phyloP scores from a whole-genome alignment of 2,329 filamentous ascomycete genomes.

The Aspergillus sp. region DNA sequence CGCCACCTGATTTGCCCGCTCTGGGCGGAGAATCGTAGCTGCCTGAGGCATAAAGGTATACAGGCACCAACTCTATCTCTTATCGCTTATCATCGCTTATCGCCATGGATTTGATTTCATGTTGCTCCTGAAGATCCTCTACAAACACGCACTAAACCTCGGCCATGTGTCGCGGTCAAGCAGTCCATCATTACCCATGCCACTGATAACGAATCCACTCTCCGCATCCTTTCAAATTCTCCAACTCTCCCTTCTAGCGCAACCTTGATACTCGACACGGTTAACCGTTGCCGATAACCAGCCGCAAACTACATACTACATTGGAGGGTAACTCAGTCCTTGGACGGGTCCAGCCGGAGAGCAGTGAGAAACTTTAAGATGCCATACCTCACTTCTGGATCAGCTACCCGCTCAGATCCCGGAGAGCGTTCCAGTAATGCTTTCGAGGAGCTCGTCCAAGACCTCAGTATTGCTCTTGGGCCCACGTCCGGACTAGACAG shows the following conservation, averaged over 20 bases:
- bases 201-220: not conserved
- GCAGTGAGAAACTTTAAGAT: slow-evolving; percentile 19
- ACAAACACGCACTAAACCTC: not conserved
- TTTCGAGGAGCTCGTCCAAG: slow-evolving; percentile 70
- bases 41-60: slow-evolving; percentile 20
- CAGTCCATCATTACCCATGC: not conserved
- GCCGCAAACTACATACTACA: not conserved
- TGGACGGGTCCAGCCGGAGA: not conserved
- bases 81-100: slow-evolving; percentile 22
- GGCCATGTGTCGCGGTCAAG: not conserved
- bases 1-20: slow-evolving; percentile 30
- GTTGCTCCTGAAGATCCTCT: not conserved
- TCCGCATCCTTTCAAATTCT: not conserved
- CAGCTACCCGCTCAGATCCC: slow-evolving; percentile 10
- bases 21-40: slow-evolving; percentile 16
- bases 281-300: not conserved
- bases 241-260: not conserved
- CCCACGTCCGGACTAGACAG: slow-evolving; percentile 80
- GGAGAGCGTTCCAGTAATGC: slow-evolving; percentile 19
- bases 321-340: not conserved
- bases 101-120: not conserved
- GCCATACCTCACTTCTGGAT: slow-evolving; percentile 33
- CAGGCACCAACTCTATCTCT: slow-evolving; percentile 1
- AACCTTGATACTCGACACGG: not conserved
- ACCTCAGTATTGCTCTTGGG: slow-evolving; percentile 73